phyloP scores from a whole-genome alignment of 1,284 basidiomycete genomes.

The Porogramme epimiltina region DNA sequence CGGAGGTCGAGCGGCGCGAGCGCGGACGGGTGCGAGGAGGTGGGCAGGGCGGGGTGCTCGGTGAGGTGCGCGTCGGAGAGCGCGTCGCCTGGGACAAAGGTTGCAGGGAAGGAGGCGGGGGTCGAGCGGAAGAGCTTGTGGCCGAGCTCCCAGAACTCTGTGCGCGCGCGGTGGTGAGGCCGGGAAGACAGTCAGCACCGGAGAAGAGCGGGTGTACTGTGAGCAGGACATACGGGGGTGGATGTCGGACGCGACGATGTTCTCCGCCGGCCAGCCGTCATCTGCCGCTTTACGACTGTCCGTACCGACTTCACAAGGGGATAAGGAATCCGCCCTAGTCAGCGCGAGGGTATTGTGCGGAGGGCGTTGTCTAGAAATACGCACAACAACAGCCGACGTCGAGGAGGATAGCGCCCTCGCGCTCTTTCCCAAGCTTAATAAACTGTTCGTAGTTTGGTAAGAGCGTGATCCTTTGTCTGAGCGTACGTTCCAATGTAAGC shows the following conservation, averaged over 20 bases:
- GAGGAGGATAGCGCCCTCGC: slow-evolving; percentile 47
- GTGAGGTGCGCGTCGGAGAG: not conserved
- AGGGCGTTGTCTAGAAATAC: slow-evolving; percentile 22
- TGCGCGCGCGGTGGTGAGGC: too few species aligned
- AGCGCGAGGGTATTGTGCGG: not conserved
- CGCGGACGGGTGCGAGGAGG: slow-evolving; percentile 21
- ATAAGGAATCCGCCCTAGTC: not conserved
- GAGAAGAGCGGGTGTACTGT: not conserved
- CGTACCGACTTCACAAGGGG: slow-evolving; percentile 38
- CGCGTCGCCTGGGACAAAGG: slow-evolving; percentile 44
- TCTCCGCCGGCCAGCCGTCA: slow-evolving; percentile 38
- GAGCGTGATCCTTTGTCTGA: slow-evolving; percentile 30
- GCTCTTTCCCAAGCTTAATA: slow-evolving; percentile 38
- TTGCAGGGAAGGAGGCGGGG: slow-evolving; percentile 40
- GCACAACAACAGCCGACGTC: slow-evolving; percentile 50
- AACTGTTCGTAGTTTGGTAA: slow-evolving; percentile 44
- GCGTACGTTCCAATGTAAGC: not conserved
- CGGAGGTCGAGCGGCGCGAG: slow-evolving; percentile 30
- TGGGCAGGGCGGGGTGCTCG: slow-evolving; percentile 23
- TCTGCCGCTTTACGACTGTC: slow-evolving; percentile 41
- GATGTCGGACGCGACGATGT: slow-evolving; percentile 38
- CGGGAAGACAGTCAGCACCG: not conserved
- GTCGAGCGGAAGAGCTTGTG: slow-evolving; percentile 32
- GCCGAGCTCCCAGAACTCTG: slow-evolving; percentile 32
- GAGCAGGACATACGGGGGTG: slow-evolving; percentile 25